These are phyloP conservation scores for Berkeleyomyces rouxiae DNA, from an alignment of 2,329 filamentous ascomycete genomes.

Conservation along the genomic window DNA sequence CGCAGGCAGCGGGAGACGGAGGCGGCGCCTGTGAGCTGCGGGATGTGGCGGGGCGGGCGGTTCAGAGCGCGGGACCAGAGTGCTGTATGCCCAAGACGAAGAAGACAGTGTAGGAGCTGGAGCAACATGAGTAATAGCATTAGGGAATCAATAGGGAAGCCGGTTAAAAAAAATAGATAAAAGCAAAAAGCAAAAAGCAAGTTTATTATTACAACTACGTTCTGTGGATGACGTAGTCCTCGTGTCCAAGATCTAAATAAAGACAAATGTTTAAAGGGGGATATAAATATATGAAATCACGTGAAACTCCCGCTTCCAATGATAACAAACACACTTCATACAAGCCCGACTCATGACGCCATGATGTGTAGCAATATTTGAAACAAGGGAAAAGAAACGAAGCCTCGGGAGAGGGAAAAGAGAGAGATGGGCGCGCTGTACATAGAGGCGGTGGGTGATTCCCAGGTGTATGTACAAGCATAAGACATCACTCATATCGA, in stretches of 20 bases:
- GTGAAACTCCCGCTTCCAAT: neutral
- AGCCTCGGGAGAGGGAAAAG: neutral
- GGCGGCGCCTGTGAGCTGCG: constrained; percentile 21
- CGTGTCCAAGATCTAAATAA: neutral
- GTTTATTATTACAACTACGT: constrained; percentile 14
- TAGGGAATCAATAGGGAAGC: neutral
- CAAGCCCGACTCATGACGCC: neutral
- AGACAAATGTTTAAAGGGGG: constrained; percentile 1
- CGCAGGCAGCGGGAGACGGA: constrained; percentile 19
- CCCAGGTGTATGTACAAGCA: neutral
- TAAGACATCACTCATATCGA: neutral
- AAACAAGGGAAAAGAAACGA: neutral
- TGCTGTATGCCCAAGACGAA: constrained; percentile 35
- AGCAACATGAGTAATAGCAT: neutral
- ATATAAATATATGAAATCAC: neutral
- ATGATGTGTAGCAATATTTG: neutral
- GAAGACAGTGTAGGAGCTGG: neutral
- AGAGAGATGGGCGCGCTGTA: too few species aligned
- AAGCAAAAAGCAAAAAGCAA: constrained; percentile 3
- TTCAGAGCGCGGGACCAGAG: constrained; percentile 28
- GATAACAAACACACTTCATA: neutral
- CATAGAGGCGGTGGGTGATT: neutral
- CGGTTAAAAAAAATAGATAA: neutral
- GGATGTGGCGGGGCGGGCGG: constrained; percentile 31
- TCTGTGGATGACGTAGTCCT: constrained; percentile 13